Evolutionary conservation across 2,329 filamentous ascomycete genomes (phyloP).

Genomic region (Curvularia lunata): DNA sequence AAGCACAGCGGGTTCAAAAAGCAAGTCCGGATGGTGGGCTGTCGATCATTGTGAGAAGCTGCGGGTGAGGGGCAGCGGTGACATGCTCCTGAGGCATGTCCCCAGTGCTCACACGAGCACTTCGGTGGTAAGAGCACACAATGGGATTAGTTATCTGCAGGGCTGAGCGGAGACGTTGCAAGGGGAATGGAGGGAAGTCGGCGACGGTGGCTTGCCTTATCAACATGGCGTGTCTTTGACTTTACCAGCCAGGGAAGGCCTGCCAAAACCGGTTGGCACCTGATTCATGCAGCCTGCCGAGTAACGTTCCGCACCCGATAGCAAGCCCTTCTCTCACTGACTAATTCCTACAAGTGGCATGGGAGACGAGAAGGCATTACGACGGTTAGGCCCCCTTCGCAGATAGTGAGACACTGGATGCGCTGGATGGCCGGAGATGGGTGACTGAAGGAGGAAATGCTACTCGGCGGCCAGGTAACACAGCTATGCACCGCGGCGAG

Average conservation of each 20-base stretch:
- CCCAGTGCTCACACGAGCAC: not conserved
- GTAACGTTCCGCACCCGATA: constrained; percentile 7
- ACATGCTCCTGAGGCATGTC: not conserved
- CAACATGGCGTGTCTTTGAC: constrained; percentile 13
- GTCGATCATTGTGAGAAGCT: not conserved
- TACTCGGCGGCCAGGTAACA: constrained; percentile 13
- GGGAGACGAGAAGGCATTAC: not conserved
- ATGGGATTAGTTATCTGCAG: not conserved
- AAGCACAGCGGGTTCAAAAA: not conserved
- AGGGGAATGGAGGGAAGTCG: not conserved
- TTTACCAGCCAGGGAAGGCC: constrained; percentile 23
- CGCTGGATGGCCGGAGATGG: constrained; percentile 10
- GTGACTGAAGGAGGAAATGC: constrained; percentile 17
- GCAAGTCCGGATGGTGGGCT: not conserved
- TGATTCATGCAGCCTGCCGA: constrained; percentile 5
- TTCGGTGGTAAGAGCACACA: not conserved
- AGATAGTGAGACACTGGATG: constrained; percentile 1
- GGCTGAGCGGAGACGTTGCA: constrained; percentile 6
- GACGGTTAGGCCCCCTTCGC: not conserved
- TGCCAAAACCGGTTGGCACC: constrained; percentile 4
- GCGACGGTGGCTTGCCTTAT: constrained; percentile 22
- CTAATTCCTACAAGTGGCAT: constrained; percentile 3
- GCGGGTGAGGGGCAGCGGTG: not conserved
- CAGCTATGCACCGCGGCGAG: constrained; percentile 13
- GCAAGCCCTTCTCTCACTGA: not conserved